Conservation (phyloP, 495 filamentous ascomycete genomes). For the Podospora comata region DNA sequence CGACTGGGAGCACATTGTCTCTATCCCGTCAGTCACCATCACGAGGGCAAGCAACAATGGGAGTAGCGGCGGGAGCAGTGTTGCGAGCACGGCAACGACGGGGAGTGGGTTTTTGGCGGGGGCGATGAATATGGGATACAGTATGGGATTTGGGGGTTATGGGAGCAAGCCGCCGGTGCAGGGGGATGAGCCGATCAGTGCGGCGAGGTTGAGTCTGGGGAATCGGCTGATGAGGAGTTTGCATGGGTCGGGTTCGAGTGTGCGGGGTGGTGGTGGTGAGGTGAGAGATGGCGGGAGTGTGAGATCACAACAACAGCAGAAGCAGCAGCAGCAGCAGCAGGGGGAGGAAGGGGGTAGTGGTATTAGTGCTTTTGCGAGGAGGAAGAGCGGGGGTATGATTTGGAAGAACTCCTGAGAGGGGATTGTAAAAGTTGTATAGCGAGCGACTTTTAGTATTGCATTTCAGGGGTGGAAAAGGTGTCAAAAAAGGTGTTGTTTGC, state of each 20-base stretch:
- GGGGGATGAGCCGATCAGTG: constrained; percentile 39
- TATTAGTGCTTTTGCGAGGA: constrained; percentile 14
- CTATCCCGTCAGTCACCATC: constrained; percentile 19
- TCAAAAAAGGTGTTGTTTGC: not conserved
- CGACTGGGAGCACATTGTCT: constrained; percentile 34
- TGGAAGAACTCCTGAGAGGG: not conserved
- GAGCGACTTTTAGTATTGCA: not conserved
- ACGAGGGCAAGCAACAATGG: constrained; percentile 14
- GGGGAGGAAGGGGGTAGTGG: too few species aligned
- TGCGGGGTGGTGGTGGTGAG: not conserved
- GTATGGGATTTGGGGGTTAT: not conserved
- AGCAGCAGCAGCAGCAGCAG: not conserved
- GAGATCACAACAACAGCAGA: not conserved
- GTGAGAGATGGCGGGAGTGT: not conserved
- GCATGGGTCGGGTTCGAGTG: constrained; percentile 20
- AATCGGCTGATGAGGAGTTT: constrained; percentile 43
- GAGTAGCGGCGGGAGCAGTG: constrained; percentile 23
- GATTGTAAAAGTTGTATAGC: not conserved
- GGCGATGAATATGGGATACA: not conserved
- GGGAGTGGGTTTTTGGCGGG: constrained; percentile 3
- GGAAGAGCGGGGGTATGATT: constrained; percentile 24
- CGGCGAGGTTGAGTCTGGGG: constrained; percentile 44
- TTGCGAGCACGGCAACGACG: not conserved
- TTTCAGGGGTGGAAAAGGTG: not conserved
- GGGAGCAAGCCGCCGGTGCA: constrained; percentile 20